Base-by-base conservation (phyloP, 1,284 basidiomycete species). In the Xerocomus minutiporus region DNA sequence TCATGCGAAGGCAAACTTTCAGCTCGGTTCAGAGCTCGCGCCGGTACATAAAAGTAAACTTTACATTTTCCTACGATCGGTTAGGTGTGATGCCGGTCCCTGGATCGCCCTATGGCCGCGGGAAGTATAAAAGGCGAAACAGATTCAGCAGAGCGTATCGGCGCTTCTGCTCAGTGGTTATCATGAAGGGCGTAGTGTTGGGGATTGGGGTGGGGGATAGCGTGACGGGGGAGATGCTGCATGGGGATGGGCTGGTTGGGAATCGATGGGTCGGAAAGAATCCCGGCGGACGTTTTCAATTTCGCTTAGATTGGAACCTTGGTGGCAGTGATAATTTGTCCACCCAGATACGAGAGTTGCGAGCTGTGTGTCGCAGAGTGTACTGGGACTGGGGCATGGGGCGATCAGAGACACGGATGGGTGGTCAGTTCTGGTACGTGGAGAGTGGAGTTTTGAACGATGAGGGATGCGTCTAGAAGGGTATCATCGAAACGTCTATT, bases 91-190 rank as follows among this genome's bases (percentile, higher is more conserved):
- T 53, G 17, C 49, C 48, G 56, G 62, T 64, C 34, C 66, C 68
- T 70, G 63, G 66, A 70, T 67, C 51, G 54, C 56, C 62, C 54
- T 68, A 60, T 35, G 46, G 48, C 64, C 67, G 63, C 63, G 64
- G 63, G 63, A 64, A 53, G 49, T 8, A 38, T 11, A 48, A 44
- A 55, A 32, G 31, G 26, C 2, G 43, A 26, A 31, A 55, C 46
- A 46, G 40, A 47, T 50, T 47, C 56, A 48, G 55, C 23, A 34
- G 36, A 42, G 54, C 32, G 40, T 13, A 15, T 12, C 3, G 6
- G 20, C 20, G 20, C 20, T 20, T 20, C 20, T 20, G 39, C 39
- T 26, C 26, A 8, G 26, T 26, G 26, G 26, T 26, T 26, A 26
- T 26, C 8, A 29, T 29, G 28, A 8, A 29, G 28, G 8, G 28